phyloP scores from a whole-genome alignment of 1,139 yeast genomes.

The Lizanozyma gosingica region DNA sequence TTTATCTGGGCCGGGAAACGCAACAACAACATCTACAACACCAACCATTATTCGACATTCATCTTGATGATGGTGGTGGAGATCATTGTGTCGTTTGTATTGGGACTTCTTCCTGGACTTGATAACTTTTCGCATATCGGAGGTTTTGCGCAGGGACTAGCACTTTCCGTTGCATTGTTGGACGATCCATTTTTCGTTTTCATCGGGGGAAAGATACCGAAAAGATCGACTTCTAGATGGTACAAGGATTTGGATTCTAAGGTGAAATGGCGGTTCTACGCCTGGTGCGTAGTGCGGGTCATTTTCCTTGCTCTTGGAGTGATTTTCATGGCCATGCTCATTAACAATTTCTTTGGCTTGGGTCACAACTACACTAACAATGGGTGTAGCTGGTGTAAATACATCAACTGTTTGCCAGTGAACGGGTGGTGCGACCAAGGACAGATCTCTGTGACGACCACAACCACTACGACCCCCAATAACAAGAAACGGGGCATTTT shows the following conservation, averaged over 20 bases:
- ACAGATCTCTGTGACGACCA: constrained; percentile 23
- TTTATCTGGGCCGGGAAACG: constrained; percentile 48
- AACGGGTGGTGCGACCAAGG: constrained; percentile 68
- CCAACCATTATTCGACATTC: constrained; percentile 34
- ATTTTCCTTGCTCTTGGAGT: constrained; percentile 22
- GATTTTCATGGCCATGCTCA: constrained; percentile 18
- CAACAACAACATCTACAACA: constrained; percentile 34
- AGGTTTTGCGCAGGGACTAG: constrained; percentile 59
- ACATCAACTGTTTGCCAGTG: constrained; percentile 64
- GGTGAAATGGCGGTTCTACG: constrained; percentile 20
- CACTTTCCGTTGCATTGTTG: constrained; percentile 43
- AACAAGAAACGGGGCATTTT: background rate
- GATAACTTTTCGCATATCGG: constrained; percentile 76
- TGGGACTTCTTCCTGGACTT: constrained; percentile 66
- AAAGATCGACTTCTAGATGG: constrained; percentile 2
- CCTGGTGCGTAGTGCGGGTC: constrained; percentile 45
- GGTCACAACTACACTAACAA: constrained; percentile 40
- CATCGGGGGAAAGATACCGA: constrained; percentile 20
- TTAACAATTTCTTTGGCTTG: constrained; percentile 45
- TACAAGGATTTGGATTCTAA: constrained; percentile 9
- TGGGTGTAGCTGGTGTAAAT: constrained; percentile 58
- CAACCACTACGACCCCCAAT: constrained; percentile 5
- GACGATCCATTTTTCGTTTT: constrained; percentile 51
- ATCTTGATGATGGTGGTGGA: constrained; percentile 46
- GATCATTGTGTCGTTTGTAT: constrained; percentile 49